Base-by-base conservation (phyloP, 768 basidiomycete species). In the Auricularia sp. region DNA sequence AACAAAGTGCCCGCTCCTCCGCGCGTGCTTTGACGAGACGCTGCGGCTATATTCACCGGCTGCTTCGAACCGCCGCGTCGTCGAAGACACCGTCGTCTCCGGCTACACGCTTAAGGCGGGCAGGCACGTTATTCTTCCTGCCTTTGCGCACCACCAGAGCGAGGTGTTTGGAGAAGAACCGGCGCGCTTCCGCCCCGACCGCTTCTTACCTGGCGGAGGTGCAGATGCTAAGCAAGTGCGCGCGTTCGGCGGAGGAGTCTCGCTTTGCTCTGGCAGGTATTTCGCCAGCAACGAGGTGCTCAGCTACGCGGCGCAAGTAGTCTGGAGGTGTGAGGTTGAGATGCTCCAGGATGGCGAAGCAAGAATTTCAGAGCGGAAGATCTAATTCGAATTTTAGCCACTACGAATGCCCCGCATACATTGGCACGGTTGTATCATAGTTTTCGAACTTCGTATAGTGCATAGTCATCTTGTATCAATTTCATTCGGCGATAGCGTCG, bases 201-300 rank as follows among this genome's bases (percentile, higher is more conserved):
- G 56, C 14, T 59, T 59, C 34, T 18, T 59, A 18, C 29, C 56
- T 10, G 56, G 56, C 34, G 56, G 56, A 4, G 56, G 56, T 33
- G 56, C 29, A 14, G 56, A 59, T 29, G 29, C 56, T 6, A 59
- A 59, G 29, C 56, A 59, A 29, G 56, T 59, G 23, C 56, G 56
- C 56, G 56, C 56, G 8, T 59, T 59, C 18, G 56, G 56, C 18
- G 56, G 56, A 6, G 56, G 56, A 4, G 23, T 23, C 11, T 33
- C 56, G 14, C 21, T 59, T 6, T 59, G 56, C 34, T 59, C 56
- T 4, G 56, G 56, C 21, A 14, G 56, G 11, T 35, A 59, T 18
- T 59, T 59, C 18, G 56, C 56, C 7, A 59, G 56, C 56, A 59
- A 59, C 56, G 56, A 59, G 34, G 56, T 59, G 29, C 23, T 59